phyloP scores from a whole-genome alignment of 768 basidiomycete genomes.

The Amanita phalloides region DNA sequence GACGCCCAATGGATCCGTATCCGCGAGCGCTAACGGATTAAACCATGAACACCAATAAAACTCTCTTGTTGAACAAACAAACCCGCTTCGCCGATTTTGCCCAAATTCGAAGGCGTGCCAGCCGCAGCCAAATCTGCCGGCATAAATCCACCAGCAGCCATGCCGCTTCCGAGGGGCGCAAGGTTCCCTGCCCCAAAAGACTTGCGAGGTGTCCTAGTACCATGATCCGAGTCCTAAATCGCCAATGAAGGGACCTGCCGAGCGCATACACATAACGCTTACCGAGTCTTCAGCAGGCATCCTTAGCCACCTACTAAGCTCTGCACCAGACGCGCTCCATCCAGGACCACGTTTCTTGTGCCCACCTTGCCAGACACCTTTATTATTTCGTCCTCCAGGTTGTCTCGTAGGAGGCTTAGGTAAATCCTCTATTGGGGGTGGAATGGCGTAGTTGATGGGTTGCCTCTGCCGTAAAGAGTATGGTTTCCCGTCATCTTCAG shows the following conservation, averaged over 20 bases:
- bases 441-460: constrained; percentile 73
- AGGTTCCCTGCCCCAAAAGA: constrained; percentile 32
- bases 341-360: constrained; percentile 41
- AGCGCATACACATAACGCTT: constrained; percentile 9
- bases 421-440: constrained; percentile 71
- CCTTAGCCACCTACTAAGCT: constrained; percentile 71
- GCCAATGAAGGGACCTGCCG: background rate
- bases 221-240: constrained; percentile 60
- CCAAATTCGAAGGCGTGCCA: constrained; percentile 78
- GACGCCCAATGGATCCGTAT: constrained; percentile 92
- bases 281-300: constrained; percentile 65
- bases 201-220: constrained; percentile 59
- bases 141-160: constrained; percentile 46
- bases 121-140: constrained; percentile 57
- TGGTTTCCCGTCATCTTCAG: constrained; percentile 43
- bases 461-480: constrained; percentile 59
- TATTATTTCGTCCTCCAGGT: constrained; percentile 18
- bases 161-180: constrained; percentile 43
- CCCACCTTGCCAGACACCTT: constrained; percentile 20
- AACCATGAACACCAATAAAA: constrained; percentile 10
- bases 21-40: constrained; percentile 60
- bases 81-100: constrained; percentile 76
- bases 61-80: constrained; percentile 14
- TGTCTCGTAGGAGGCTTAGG: constrained; percentile 31
- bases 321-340: constrained; percentile 74